Percentiles rank a stretch among this genome's conserved stretches.
Conservation (phyloP, 176 grass and related monocot species). For the Oryza longistaminata region DNA sequence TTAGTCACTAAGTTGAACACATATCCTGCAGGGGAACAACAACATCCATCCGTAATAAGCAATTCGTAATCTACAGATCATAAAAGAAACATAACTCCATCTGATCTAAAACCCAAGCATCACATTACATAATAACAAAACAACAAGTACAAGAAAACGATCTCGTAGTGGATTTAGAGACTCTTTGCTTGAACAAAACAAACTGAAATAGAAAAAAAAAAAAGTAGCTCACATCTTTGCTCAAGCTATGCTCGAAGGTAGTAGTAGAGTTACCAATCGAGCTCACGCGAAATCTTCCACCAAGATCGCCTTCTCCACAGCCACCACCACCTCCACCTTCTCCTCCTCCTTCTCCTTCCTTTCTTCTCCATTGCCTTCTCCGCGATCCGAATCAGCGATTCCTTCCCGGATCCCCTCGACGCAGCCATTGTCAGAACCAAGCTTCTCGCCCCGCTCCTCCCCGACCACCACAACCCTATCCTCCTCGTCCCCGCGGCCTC, state of each 20-base stretch:
- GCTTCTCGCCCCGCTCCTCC: conserved; percentile 12
- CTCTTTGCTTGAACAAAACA: neutral
- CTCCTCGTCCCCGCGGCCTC: conserved; percentile 9
- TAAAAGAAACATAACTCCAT: neutral
- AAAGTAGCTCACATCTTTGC: neutral
- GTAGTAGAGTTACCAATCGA: neutral
- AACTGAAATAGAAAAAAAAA: neutral
- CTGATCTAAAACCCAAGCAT: neutral
- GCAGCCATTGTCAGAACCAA: conserved; percentile 31
- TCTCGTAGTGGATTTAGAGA: neutral
- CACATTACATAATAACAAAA: conserved; percentile 8
- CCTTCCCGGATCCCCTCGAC: conserved; percentile 27
- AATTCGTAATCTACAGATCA: neutral
- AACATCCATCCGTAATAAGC: neutral
- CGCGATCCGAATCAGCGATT: neutral
- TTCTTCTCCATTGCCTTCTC: neutral
- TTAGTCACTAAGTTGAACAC: neutral
- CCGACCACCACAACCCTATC: conserved; percentile 40
- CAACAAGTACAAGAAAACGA: neutral
- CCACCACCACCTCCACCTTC: neutral
- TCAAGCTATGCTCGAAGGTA: neutral
- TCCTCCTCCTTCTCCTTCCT: neutral
- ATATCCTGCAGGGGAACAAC: neutral
- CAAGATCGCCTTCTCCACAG: conserved; percentile 23
- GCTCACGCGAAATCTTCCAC: conserved; percentile 38